These are phyloP conservation scores for Cutaneotrichosporon sp. DNA, from an alignment of 1,284 basidiomycete species.

Conservation along the genomic window DNA sequence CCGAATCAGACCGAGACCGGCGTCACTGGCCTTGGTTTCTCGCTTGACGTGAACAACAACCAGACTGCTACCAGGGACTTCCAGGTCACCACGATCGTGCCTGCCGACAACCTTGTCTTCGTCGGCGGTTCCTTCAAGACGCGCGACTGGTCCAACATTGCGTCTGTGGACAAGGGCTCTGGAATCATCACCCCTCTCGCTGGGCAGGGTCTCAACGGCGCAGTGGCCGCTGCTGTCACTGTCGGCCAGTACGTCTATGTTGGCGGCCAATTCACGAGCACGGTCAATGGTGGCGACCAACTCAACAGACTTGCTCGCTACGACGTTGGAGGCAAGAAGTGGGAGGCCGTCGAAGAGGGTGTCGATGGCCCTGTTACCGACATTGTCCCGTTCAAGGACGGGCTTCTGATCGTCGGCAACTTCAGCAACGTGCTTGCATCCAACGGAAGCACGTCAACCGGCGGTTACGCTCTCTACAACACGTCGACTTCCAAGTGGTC, in stretches of 20 bases:
- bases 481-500: constrained; percentile 65
- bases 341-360: constrained; percentile 71
- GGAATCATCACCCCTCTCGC: constrained; percentile 55
- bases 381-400: constrained; percentile 57
- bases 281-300: constrained; percentile 59
- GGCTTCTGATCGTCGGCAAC: constrained; percentile 69
- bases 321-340: constrained; percentile 65
- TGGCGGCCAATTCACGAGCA: constrained; percentile 80
- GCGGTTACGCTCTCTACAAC: constrained; percentile 78
- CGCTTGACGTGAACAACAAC: constrained; percentile 56
- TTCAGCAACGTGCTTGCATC: constrained; percentile 63
- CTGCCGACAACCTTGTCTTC: constrained; percentile 66
- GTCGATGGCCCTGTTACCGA: constrained; percentile 71
- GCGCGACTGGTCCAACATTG: constrained; percentile 66
- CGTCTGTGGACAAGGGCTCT: constrained; percentile 64
- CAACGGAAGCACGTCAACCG: constrained; percentile 55
- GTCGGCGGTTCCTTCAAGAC: constrained; percentile 74
- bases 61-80: constrained; percentile 49
- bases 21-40: constrained; percentile 64
- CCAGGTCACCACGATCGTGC: constrained; percentile 61
- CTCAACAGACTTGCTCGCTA: constrained; percentile 73
- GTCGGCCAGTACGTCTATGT: constrained; percentile 69
- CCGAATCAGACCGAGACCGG: constrained; percentile 71
- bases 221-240: constrained; percentile 66
- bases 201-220: constrained; percentile 69